phyloP scores from a whole-genome alignment of 2,329 filamentous ascomycete genomes.

The Teratosphaeria nubilosa region DNA sequence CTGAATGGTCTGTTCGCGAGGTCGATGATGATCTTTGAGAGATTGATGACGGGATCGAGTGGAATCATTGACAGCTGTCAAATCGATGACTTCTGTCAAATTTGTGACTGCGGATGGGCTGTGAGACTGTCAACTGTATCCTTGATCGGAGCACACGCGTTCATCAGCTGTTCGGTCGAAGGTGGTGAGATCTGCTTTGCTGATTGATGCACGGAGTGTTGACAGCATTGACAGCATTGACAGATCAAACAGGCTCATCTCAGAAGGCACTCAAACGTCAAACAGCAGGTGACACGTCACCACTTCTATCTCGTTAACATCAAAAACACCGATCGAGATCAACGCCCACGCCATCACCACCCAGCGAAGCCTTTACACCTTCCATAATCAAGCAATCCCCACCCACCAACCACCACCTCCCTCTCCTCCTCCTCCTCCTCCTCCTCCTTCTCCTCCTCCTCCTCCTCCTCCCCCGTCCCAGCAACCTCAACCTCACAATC shows the following conservation, averaged over 20 bases:
- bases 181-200: background rate
- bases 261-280: too few relatives aligned
- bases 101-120: background rate
- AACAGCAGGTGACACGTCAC: background rate
- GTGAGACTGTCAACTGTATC: background rate
- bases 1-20: background rate
- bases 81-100: background rate
- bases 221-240: too few relatives aligned
- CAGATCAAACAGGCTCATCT: too few relatives aligned
- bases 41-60: background rate
- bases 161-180: background rate
- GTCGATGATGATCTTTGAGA: too few relatives aligned
- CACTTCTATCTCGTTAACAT: background rate
- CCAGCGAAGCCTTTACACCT: conserved; percentile 8
- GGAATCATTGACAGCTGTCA: background rate
- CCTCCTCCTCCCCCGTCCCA: conserved; percentile 9
- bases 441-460: conserved; percentile 5
- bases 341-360: conserved; percentile 5
- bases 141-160: background rate
- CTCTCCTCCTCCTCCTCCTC: conserved; percentile 4
- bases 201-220: background rate
- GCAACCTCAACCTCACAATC: conserved; percentile 6
- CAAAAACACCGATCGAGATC: background rate
- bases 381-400: conserved; percentile 8
- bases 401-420: conserved; percentile 7